These are phyloP conservation scores for Acanthamoeba lenticulata DNA, from an alignment of 208 protist genomes.

Conservation along the genomic window DNA sequence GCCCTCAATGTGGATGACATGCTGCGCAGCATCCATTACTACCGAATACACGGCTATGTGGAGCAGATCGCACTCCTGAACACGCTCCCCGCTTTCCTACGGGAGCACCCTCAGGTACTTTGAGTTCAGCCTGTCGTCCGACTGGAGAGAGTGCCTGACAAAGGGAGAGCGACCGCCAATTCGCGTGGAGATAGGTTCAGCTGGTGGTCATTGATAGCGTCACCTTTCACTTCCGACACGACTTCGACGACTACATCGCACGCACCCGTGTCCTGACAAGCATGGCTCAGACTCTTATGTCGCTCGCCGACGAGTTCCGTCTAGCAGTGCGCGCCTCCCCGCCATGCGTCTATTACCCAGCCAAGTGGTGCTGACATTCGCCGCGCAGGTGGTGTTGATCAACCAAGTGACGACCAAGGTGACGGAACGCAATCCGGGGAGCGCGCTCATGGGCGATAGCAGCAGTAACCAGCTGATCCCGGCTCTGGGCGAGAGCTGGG, in stretches of 20 bases:
- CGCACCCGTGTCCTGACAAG: slow-evolving; percentile 78
- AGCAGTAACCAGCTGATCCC: slow-evolving; percentile 72
- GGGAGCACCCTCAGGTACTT: slow-evolving; percentile 76
- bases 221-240: slow-evolving; percentile 83
- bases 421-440: background rate
- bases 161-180: background rate
- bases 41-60: slow-evolving; percentile 80
- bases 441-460: background rate
- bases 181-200: slow-evolving; percentile 6
- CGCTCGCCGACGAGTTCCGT: slow-evolving; percentile 65
- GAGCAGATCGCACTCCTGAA: slow-evolving; percentile 80
- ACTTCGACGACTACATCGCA: slow-evolving; percentile 77
- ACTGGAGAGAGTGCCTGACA: background rate
- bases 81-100: slow-evolving; percentile 70
- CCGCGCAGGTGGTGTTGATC: slow-evolving; percentile 77
- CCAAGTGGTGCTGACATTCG: background rate
- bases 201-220: slow-evolving; percentile 82
- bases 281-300: slow-evolving; percentile 73
- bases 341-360: background rate
- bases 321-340: slow-evolving; percentile 60
- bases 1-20: slow-evolving; percentile 27
- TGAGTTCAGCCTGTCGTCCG: too few species aligned
- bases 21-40: slow-evolving; percentile 74
- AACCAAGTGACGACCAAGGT: slow-evolving; percentile 86
- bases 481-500: slow-evolving; percentile 82